These are phyloP conservation scores for Xylaria cubensis DNA, from an alignment of 495 filamentous ascomycete genomes.

Conservation along the genomic window DNA sequence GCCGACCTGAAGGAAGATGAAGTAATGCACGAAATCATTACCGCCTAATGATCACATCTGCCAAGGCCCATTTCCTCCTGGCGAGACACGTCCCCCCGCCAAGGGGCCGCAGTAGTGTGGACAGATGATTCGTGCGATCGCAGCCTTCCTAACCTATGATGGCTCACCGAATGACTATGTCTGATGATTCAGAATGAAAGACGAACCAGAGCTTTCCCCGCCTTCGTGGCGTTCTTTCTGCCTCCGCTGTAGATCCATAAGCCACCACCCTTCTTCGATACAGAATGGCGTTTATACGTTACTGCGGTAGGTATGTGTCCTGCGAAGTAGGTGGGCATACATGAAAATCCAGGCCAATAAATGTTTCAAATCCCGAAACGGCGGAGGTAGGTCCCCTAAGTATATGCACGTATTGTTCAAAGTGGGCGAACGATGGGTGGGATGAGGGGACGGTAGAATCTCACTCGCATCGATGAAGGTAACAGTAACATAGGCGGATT, in stretches of 20 bases:
- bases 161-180: slow-evolving; percentile 12
- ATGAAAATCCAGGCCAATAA: background rate
- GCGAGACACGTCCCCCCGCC: slow-evolving; percentile 9
- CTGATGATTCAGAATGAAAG: slow-evolving; percentile 16
- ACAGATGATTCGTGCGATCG: slow-evolving; percentile 14
- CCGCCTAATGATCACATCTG: slow-evolving; percentile 19
- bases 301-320: slow-evolving; percentile 7
- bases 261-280: background rate
- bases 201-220: slow-evolving; percentile 12
- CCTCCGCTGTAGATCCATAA: background rate
- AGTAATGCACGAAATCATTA: slow-evolving; percentile 15
- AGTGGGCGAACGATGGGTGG: slow-evolving; percentile 4
- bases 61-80: slow-evolving; percentile 2
- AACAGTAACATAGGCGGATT: slow-evolving; percentile 12
- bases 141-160: background rate
- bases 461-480: slow-evolving; percentile 18
- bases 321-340: background rate
- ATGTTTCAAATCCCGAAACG: slow-evolving; percentile 25
- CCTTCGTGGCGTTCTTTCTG: slow-evolving; percentile 15
- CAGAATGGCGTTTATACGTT: background rate
- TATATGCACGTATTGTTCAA: slow-evolving; percentile 17
- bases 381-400: slow-evolving; percentile 14
- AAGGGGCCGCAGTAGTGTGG: background rate
- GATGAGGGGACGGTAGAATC: slow-evolving; percentile 3
- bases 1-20: slow-evolving; percentile 19